These are phyloP conservation scores for Populus hybrid DNA, from an alignment of 441 rosid genomes.

Conservation along the genomic window DNA sequence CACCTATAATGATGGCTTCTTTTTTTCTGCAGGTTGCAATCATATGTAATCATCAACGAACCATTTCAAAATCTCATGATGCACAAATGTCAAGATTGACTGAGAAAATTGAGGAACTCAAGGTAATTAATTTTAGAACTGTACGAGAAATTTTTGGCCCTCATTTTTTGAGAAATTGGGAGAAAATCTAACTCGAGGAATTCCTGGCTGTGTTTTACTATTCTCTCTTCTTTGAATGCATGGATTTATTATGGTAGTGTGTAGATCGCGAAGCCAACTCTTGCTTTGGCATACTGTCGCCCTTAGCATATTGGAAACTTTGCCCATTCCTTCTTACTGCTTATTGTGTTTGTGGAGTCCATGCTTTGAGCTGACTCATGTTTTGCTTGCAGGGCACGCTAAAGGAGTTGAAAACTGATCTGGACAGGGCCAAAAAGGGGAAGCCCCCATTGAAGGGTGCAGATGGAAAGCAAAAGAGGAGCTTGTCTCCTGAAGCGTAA, in stretches of 20 bases:
- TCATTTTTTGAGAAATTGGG: neutral
- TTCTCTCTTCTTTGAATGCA: neutral
- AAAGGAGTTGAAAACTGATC: slow-evolving; percentile 67
- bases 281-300: neutral
- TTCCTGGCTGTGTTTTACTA: neutral
- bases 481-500: slow-evolving; percentile 88
- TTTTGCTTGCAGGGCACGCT: slow-evolving; percentile 48
- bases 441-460: slow-evolving; percentile 84
- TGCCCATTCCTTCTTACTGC: neutral
- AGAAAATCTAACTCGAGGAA: neutral
- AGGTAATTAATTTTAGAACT: slow-evolving; percentile 41
- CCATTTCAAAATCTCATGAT: slow-evolving; percentile 81
- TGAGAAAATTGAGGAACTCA: slow-evolving; percentile 77
- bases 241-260: neutral
- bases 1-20: slow-evolving; percentile 15
- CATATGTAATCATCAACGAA: slow-evolving; percentile 99
- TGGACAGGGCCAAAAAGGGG: slow-evolving; percentile 90
- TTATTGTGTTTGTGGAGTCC: neutral
- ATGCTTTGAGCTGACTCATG: slow-evolving; percentile 19
- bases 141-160: neutral
- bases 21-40: slow-evolving; percentile 78
- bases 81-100: slow-evolving; percentile 85
- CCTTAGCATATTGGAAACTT: neutral
- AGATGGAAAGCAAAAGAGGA: slow-evolving; percentile 92
- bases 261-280: neutral